phyloP scores from a whole-genome alignment of 306 rosid genomes.

The Geum urbanum region DNA sequence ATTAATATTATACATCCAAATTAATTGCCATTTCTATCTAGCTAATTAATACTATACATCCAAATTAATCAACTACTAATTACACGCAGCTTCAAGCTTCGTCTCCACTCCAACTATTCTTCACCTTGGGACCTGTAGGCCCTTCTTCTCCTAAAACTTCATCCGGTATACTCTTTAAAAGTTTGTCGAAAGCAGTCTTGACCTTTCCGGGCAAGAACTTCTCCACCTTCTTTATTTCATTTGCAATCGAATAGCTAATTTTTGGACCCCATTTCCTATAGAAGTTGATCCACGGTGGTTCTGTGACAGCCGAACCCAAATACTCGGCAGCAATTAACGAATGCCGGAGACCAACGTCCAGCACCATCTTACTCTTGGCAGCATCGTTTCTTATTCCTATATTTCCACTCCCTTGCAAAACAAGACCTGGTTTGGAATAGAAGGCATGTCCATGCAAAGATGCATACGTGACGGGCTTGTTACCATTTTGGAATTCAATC shows the following conservation, averaged over 20 bases:
- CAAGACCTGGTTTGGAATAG: slow-evolving; percentile 52
- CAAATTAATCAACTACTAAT: background rate
- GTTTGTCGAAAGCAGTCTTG: slow-evolving; percentile 24
- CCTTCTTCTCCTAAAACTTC: slow-evolving; percentile 69
- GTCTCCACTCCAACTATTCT: slow-evolving; percentile 65
- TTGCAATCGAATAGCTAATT: slow-evolving; percentile 33
- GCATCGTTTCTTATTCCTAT: slow-evolving; percentile 65
- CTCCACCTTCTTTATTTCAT: slow-evolving; percentile 39
- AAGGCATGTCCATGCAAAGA: slow-evolving; percentile 66
- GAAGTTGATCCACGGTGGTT: slow-evolving; percentile 66
- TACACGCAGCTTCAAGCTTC: slow-evolving; percentile 23
- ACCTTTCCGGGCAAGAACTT: slow-evolving; percentile 37
- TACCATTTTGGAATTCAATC: slow-evolving; percentile 46
- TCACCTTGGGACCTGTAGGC: slow-evolving; percentile 75
- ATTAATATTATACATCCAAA: too few relatives aligned
- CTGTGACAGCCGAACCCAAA: slow-evolving; percentile 32
- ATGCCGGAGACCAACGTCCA: slow-evolving; percentile 40
- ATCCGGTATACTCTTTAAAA: slow-evolving; percentile 38
- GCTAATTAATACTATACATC: too few relatives aligned
- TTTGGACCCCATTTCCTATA: slow-evolving; percentile 70
- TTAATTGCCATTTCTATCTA: background rate
- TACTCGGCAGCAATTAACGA: slow-evolving; percentile 45
- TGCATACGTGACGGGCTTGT: slow-evolving; percentile 46
- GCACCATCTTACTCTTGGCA: slow-evolving; percentile 39
- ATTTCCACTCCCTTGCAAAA: slow-evolving; percentile 50